Evolutionary conservation across 331 rosid species (phyloP).

Genomic region (Quercus lobata): DNA sequence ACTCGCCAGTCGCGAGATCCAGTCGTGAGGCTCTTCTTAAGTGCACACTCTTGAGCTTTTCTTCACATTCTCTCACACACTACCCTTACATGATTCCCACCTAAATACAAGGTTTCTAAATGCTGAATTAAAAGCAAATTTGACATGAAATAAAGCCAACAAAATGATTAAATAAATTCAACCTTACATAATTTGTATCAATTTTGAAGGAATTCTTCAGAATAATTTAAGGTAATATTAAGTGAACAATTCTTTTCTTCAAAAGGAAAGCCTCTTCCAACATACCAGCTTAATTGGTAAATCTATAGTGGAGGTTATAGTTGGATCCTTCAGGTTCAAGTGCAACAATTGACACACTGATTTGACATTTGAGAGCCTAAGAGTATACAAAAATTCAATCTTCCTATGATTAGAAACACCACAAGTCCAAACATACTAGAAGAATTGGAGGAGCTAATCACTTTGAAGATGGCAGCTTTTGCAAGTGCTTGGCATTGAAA

Average conservation of each 20-base stretch:
- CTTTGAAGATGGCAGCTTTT: constrained; percentile 19
- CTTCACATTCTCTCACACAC: too few relatives aligned
- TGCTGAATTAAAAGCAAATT: too few relatives aligned
- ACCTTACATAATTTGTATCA: neutral
- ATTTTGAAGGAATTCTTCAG: neutral
- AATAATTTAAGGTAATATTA: neutral
- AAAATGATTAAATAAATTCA: too few relatives aligned
- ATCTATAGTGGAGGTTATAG: constrained; percentile 11
- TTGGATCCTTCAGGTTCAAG: constrained; percentile 21
- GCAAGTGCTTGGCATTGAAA: constrained; percentile 26
- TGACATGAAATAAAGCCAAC: too few relatives aligned
- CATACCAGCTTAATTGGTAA: constrained; percentile 13
- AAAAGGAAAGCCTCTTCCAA: constrained; percentile 13
- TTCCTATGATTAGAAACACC: neutral
- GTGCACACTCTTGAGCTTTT: too few relatives aligned
- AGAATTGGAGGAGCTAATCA: constrained; percentile 21
- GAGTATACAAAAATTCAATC: neutral
- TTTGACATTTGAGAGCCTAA: constrained; percentile 21
- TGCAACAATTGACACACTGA: constrained; percentile 18
- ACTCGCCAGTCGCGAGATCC: too few relatives aligned
- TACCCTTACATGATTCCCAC: too few relatives aligned
- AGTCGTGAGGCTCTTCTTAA: too few relatives aligned
- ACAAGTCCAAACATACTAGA: neutral
- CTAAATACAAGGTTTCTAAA: too few relatives aligned
- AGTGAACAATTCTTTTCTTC: constrained; percentile 3